A percentile compares a stretch with the other conserved stretches of the same genome.
Conservation (phyloP, 2,329 filamentous ascomycete species). For the Trichophyton simii region DNA sequence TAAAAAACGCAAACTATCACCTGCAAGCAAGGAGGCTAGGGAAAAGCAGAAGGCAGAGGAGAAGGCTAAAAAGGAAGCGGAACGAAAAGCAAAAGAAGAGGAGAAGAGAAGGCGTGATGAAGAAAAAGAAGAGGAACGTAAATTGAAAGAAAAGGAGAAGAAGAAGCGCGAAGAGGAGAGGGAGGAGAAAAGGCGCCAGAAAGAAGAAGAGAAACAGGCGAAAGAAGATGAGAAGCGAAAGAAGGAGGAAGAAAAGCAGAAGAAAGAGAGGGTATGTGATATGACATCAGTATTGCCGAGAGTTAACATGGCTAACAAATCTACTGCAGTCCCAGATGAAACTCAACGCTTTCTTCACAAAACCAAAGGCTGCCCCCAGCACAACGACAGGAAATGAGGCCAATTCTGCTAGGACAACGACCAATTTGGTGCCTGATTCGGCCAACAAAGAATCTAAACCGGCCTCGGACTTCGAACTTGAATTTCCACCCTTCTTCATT, state of each 20-base stretch:
- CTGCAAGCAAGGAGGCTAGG: constrained; percentile 21
- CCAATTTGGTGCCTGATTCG: constrained; percentile 12
- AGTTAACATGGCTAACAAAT: constrained; percentile 12
- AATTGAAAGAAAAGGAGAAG: constrained; percentile 34
- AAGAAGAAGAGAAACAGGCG: constrained; percentile 35
- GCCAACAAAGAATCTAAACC: constrained; percentile 15
- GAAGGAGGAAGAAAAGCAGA: constrained; percentile 21
- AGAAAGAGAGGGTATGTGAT: constrained; percentile 21
- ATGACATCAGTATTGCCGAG: constrained; percentile 36
- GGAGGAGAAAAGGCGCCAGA: constrained; percentile 37
- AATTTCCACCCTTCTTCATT: constrained; percentile 71
- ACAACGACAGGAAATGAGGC: background rate
- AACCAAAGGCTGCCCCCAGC: constrained; percentile 21
- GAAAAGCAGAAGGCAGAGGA: constrained; percentile 21
- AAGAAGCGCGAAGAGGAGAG: constrained; percentile 31
- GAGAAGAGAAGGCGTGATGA: constrained; percentile 35
- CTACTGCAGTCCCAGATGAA: constrained; percentile 36
- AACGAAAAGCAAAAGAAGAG: constrained; percentile 35
- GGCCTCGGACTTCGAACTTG: constrained; percentile 49
- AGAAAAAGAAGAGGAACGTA: constrained; percentile 35
- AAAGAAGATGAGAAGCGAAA: constrained; percentile 25
- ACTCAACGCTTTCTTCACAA: constrained; percentile 40
- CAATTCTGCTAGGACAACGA: constrained; percentile 7
- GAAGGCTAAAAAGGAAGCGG: constrained; percentile 26
- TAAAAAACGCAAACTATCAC: constrained; percentile 26